A percentile compares a stretch with the other conserved stretches of the same genome.
Evolutionary conservation across 192 early-diverging fungal species (phyloP).

Genomic region (Backusella luteola): DNA sequence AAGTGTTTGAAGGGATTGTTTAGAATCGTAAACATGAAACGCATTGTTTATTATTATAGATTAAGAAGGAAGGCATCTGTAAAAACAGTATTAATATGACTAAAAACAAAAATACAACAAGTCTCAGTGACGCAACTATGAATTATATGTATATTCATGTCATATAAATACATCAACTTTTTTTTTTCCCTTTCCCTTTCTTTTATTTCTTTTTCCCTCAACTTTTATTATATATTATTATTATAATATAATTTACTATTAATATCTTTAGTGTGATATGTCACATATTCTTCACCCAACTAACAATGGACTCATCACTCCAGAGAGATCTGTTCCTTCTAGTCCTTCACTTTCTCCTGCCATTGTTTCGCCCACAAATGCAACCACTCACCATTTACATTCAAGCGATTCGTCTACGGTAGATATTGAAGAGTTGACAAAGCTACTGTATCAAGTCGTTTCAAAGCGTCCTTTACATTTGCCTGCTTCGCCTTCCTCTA

Average conservation of each 20-base stretch:
- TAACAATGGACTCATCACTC: background rate
- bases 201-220: background rate
- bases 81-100: background rate
- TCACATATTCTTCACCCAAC: background rate
- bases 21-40: background rate
- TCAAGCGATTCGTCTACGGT: background rate
- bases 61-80: background rate
- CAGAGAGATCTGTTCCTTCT: slow-evolving; percentile 16
- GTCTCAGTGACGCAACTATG: slow-evolving; percentile 1
- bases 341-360: slow-evolving; percentile 12
- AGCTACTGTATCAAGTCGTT: background rate
- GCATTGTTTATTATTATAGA: background rate
- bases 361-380: slow-evolving; percentile 9
- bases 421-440: slow-evolving; percentile 13
- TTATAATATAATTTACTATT: background rate
- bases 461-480: background rate
- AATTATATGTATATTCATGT: background rate
- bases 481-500: slow-evolving; percentile 11
- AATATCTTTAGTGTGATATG: background rate
- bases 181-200: background rate
- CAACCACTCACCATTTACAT: slow-evolving; percentile 2
- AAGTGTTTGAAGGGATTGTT: slow-evolving; percentile 4
- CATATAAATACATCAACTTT: background rate
- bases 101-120: background rate
- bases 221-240: background rate